A percentile compares a stretch with the other conserved stretches of the same genome.
Conservation (phyloP, 768 basidiomycete genomes). For the Agaricus sinodeliciosus region DNA sequence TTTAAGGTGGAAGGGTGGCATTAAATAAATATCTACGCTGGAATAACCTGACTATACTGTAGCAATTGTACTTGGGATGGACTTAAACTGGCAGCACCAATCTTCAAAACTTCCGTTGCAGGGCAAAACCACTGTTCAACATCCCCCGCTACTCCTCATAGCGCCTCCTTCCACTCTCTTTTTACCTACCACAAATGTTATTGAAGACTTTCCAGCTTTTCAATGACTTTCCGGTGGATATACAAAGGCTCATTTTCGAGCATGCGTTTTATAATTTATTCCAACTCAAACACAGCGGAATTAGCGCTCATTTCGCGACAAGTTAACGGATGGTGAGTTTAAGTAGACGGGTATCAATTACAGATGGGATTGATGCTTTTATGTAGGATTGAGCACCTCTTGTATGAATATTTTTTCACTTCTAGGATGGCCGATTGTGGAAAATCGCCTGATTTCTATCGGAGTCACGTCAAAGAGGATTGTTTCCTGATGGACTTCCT, state of each 20-base stretch:
- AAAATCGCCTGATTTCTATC: background rate
- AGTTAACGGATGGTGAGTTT: background rate
- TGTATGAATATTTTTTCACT: background rate
- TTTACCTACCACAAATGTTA: background rate
- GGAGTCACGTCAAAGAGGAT: background rate
- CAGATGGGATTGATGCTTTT: background rate
- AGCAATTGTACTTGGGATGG: no score
- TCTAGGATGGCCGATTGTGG: background rate
- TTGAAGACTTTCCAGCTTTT: background rate
- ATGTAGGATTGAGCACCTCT: constrained; percentile 1
- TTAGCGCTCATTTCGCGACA: background rate
- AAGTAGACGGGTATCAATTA: background rate
- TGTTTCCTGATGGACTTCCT: background rate
- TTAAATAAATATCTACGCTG: background rate
- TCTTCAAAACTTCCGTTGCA: no score
- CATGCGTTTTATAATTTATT: background rate
- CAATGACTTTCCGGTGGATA: background rate
- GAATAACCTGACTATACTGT: no score
- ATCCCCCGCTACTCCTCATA: background rate
- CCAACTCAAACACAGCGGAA: background rate
- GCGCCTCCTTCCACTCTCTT: background rate
- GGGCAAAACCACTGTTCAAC: background rate
- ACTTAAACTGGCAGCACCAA: no score
- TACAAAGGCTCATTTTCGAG: constrained; percentile 3
- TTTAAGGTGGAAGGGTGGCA: background rate